These are phyloP conservation scores for Sclerotiophoma versabilis DNA, from an alignment of 2,329 filamentous ascomycete genomes.

Conservation along the genomic window DNA sequence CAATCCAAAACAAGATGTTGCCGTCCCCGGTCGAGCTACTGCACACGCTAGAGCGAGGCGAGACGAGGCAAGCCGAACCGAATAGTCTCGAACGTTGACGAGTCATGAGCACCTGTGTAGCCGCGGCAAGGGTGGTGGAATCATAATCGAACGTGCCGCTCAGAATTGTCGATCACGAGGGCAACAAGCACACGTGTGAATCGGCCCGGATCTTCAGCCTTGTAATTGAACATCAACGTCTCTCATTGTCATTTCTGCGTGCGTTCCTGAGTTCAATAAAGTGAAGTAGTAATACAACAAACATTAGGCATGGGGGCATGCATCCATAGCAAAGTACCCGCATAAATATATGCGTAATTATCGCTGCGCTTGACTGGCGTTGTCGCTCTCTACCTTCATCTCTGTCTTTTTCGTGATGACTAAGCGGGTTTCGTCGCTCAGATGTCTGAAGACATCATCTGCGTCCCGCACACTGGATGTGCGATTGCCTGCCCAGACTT, in stretches of 20 bases:
- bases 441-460: conserved; percentile 22
- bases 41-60: neutral
- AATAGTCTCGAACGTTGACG: conserved; percentile 3
- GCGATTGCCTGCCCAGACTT: conserved; percentile 33
- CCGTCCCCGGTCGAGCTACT: conserved; percentile 1
- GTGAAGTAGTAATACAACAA: neutral
- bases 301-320: conserved; percentile 15
- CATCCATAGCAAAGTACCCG: neutral
- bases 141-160: conserved; percentile 1
- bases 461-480: conserved; percentile 23
- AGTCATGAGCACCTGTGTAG: conserved; percentile 1
- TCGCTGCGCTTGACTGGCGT: conserved; percentile 19
- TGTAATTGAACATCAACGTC: neutral
- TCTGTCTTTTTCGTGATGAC: conserved; percentile 44
- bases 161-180: conserved; percentile 1
- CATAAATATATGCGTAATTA: conserved; percentile 1
- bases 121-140: conserved; percentile 1
- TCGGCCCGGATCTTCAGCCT: conserved; percentile 1
- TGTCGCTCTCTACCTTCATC: conserved; percentile 38
- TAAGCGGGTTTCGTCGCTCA: conserved; percentile 25
- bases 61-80: neutral
- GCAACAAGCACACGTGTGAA: conserved; percentile 1
- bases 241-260: conserved; percentile 8
- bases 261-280: neutral
- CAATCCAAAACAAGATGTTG: conserved; percentile 2